Base-by-base conservation (phyloP, 768 basidiomycete species). In the Pisolithus tinctorius region DNA sequence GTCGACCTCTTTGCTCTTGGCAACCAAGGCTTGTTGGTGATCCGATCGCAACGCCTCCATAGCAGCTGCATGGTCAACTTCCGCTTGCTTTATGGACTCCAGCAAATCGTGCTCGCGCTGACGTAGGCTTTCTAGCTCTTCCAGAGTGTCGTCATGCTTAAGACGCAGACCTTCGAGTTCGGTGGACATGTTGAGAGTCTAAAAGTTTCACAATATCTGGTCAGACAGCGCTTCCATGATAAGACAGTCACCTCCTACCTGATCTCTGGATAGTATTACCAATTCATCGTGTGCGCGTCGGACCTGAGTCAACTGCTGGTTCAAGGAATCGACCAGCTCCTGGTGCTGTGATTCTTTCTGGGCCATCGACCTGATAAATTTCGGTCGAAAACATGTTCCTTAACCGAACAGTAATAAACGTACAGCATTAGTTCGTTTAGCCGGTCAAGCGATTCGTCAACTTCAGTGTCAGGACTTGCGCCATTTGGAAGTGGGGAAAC, bases 371-470 rank as follows among this genome's bases (percentile, higher is more conserved):
- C 93, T 96, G 11, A 59, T 42, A 43, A 8, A 36, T 16, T 41
- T 16, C 41, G 52, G 47, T 45, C 27, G 39, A 30, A 47, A 50
- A 31, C 8, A 29, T 29, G 42, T 31, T 42, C 40, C 51, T 49
- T 20, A 30, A 26, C 13, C 25, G 52, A 54, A 41, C 11, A 31
- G 16, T 10, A 47, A 4, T 23, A 26, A 26, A 71, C 89, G 60
- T 62, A 94, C 89, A 86, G 73, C 92, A 97, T 95, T 14, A 97
- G 79, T 60, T 94, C 91, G 59, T 95, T 93, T 36, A 96, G 72
- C 49, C 88, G 76, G 54, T 83, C 84, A 48, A 92, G 70, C 8
- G 85, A 83, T 61, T 88, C 88, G 51, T 88, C 86, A 2, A 73
- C 71, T 26, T 70, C 70, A 16, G 64, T 60, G 39, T 79, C 78